Evolutionary conservation across 2,329 filamentous ascomycete species (phyloP).

Genomic region (Blumeria graminis): DNA sequence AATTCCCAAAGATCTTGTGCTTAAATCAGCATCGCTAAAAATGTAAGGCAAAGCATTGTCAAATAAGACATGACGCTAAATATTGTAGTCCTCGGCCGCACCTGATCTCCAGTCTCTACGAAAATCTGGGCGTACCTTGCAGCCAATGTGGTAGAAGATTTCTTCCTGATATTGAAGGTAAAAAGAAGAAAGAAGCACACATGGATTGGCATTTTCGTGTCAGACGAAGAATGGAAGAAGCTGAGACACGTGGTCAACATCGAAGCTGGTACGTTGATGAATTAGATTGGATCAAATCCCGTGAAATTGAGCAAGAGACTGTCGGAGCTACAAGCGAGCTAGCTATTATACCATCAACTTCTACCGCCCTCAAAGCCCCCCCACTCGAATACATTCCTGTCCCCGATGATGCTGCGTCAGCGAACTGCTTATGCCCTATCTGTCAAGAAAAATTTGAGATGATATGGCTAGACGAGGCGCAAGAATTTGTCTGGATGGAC

Average conservation of each 20-base stretch:
- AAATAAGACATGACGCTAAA: constrained; percentile 4
- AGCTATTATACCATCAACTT: constrained; percentile 10
- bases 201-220: constrained; percentile 98
- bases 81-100: constrained; percentile 41
- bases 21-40: constrained; percentile 47
- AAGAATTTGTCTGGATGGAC: constrained; percentile 95
- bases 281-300: constrained; percentile 75
- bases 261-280: constrained; percentile 91
- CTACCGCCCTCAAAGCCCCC: constrained; percentile 19
- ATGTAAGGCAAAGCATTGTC: constrained; percentile 26
- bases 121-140: constrained; percentile 65
- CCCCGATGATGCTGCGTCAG: constrained; percentile 50
- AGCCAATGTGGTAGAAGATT: constrained; percentile 83
- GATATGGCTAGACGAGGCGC: constrained; percentile 73
- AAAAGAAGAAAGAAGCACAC: constrained; percentile 67
- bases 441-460: constrained; percentile 90
- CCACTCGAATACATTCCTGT: constrained; percentile 55
- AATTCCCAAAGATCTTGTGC: constrained; percentile 24
- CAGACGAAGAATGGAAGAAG: constrained; percentile 69
- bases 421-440: constrained; percentile 67
- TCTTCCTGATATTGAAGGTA: constrained; percentile 49
- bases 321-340: constrained; percentile 13
- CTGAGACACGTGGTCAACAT: constrained; percentile 65
- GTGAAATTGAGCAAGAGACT: constrained; percentile 48
- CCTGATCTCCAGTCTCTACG: constrained; percentile 51